These are phyloP conservation scores for Phycomyces blakesleeanus DNA, from an alignment of 192 early-diverging fungal genomes.

Conservation along the genomic window DNA sequence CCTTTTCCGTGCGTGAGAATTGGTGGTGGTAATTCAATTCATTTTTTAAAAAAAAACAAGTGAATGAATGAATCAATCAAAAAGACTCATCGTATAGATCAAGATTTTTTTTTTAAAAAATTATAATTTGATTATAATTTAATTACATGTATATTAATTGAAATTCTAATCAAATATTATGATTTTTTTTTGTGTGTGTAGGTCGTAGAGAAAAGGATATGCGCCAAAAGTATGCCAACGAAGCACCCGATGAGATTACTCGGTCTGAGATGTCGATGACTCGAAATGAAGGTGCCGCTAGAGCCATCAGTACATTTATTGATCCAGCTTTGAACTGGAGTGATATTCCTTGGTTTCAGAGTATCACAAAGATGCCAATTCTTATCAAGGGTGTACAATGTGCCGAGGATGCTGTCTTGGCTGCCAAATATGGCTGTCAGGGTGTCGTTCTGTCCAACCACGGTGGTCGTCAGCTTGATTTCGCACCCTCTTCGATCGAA, in stretches of 20 bases:
- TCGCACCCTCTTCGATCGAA: conserved; percentile 65
- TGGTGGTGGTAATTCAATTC: too few relatives aligned
- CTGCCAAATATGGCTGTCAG: conserved; percentile 70
- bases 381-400: conserved; percentile 91
- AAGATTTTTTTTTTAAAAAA: too few relatives aligned
- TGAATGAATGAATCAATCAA: too few relatives aligned
- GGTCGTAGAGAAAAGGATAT: conserved; percentile 81
- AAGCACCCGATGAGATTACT: conserved; percentile 28
- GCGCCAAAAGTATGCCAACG: conserved; percentile 60
- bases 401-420: conserved; percentile 85
- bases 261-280: conserved; percentile 21
- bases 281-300: conserved; percentile 59
- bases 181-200: too few relatives aligned
- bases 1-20: neutral
- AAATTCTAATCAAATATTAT: too few relatives aligned
- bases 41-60: too few relatives aligned
- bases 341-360: conserved; percentile 83
- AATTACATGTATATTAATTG: too few relatives aligned
- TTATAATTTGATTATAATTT: too few relatives aligned
- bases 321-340: conserved; percentile 85
- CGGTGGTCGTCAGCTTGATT: conserved; percentile 94
- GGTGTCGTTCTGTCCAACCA: conserved; percentile 95
- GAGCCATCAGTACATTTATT: conserved; percentile 73
- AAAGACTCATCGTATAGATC: too few relatives aligned
- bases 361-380: conserved; percentile 82